Evolutionary conservation across 331 rosid species (phyloP).

Genomic region (Arachis monticola): DNA sequence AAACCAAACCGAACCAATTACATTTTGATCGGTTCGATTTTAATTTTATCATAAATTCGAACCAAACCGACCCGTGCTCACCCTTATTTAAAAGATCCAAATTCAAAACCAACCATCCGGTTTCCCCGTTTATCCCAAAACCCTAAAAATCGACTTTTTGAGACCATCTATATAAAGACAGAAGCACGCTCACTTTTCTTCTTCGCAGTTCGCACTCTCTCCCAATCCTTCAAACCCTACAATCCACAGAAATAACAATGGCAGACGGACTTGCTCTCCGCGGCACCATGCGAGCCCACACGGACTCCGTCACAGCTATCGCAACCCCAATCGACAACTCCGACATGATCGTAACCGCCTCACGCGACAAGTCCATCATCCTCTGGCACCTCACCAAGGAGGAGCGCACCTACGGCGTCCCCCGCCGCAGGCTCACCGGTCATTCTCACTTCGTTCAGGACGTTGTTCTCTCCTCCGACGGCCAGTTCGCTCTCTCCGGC

Average conservation of each 20-base stretch:
- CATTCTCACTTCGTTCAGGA: slow-evolving; percentile 94
- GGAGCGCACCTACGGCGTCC: slow-evolving; percentile 87
- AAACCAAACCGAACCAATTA: no score
- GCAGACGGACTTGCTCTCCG: slow-evolving; percentile 79
- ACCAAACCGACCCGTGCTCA: no score
- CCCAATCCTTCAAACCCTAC: no score
- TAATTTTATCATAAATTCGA: no score
- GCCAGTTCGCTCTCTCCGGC: slow-evolving; percentile 97
- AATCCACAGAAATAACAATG: slow-evolving; percentile 42
- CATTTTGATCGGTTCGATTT: no score
- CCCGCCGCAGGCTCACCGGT: slow-evolving; percentile 91
- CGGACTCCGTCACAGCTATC: slow-evolving; percentile 90
- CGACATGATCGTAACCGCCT: slow-evolving; percentile 84
- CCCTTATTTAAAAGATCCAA: no score
- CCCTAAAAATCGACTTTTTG: no score
- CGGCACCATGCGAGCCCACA: slow-evolving; percentile 96
- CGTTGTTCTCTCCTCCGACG: slow-evolving; percentile 97
- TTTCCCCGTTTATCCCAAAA: no score
- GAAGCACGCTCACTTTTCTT: no score
- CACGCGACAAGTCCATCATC: slow-evolving; percentile 93
- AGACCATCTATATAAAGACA: no score
- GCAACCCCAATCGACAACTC: slow-evolving; percentile 90
- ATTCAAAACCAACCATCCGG: no score
- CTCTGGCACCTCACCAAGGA: slow-evolving; percentile 91
- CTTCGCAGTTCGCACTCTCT: no score